Evolutionary conservation across 2,329 filamentous ascomycete genomes (phyloP).

Genomic region (Daldinia sp.): DNA sequence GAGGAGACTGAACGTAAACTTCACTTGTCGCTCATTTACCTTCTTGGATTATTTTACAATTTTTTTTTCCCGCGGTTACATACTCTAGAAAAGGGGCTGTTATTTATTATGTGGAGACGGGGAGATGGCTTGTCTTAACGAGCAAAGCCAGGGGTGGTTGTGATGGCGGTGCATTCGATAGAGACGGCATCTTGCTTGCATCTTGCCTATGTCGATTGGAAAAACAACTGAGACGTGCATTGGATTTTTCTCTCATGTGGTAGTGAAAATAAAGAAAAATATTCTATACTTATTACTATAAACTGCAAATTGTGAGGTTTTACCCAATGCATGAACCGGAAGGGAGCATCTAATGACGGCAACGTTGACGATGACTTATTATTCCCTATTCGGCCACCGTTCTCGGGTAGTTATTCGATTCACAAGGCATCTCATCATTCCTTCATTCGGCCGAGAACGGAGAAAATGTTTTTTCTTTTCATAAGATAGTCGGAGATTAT

Average conservation of each 20-base stretch:
- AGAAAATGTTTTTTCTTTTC: constrained; percentile 9
- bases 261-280: neutral
- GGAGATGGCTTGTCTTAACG: neutral
- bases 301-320: neutral
- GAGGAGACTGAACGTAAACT: constrained; percentile 22
- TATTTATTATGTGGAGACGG: constrained; percentile 16
- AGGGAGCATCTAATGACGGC: neutral
- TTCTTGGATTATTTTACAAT: neutral
- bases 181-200: constrained; percentile 16
- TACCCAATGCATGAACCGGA: neutral
- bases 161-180: constrained; percentile 10
- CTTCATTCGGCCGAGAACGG: constrained; percentile 2
- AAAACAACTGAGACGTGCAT: neutral
- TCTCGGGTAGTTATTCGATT: neutral
- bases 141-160: neutral
- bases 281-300: no score
- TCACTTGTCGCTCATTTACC: constrained; percentile 30
- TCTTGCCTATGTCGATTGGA: constrained; percentile 14
- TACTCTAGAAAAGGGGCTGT: neutral
- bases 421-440: neutral
- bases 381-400: neutral
- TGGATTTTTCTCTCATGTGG: neutral
- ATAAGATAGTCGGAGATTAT: constrained; percentile 8
- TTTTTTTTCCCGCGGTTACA: neutral
- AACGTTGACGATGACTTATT: no score